Evolutionary conservation across 2,329 filamentous ascomycete species (phyloP), one percentile per base, ranked within the genome.

Genomic region (Diaporthe ilicicola): DNA sequence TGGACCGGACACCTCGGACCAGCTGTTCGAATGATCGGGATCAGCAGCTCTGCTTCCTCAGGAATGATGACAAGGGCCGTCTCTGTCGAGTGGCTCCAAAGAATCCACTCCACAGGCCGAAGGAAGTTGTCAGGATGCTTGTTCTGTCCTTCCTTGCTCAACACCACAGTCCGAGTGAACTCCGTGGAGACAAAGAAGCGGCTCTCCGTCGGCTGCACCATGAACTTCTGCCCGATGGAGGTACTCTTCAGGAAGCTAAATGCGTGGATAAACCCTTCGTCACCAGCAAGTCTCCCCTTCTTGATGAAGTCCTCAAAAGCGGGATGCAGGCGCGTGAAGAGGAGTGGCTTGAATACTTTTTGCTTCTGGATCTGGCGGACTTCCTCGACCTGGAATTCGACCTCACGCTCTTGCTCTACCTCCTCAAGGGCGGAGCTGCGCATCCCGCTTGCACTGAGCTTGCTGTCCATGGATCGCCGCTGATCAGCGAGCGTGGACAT

Each of bases 11-110:
- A 68, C 1, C 32, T 51, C 0, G 67, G n/a, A 1, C 53, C 66
- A 9, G 54, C 32, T 19, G 13, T 50, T 1, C 77, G 78, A 7
- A 91, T 73, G 0, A 82, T 72, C 0, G 83, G 82, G 3, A 93
- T 82, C 0, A 92, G 73, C 0, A 75, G 55, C 69, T 93, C 88
- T 0, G 86, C 89, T 76, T 93, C 91, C 73, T 93, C 90, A 0
- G 90, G 88, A 34, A 88, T 89, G 1, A 93, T 75, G 2, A 93
- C 77, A 0, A 93, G 73, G 0, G 85, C 90, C 0, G 82, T 85
- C 9, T 87, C 75, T 0, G 80, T 80, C 0, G 74, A n/a, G 0
- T 74, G 74, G 70, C 85, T 88, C 85, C 86, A 91, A 0, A 93
- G 77, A 2, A 93, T 76, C 90, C 89, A 93, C 32, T 90, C 86